Conservation (phyloP, 2,329 filamentous ascomycete species). For the Cladosporium austrohemisphaericum region DNA sequence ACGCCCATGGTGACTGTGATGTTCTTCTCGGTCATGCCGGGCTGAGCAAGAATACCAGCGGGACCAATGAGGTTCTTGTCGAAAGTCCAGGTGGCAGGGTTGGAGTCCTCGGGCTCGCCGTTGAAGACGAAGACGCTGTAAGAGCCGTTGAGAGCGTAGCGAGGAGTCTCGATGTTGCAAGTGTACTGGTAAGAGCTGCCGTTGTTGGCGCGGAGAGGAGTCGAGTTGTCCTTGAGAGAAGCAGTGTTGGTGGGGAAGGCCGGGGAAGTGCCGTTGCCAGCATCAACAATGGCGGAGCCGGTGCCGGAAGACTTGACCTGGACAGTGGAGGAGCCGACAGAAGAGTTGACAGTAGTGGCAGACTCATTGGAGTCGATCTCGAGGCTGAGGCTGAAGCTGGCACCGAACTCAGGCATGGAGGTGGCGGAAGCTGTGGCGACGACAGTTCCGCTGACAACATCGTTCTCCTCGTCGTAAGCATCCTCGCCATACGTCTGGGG, state of each 20-base stretch:
- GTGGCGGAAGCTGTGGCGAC: neutral
- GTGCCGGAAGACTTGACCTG: neutral
- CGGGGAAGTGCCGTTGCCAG: slow-evolving; percentile 8
- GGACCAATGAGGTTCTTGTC: slow-evolving; percentile 58
- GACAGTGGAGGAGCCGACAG: neutral
- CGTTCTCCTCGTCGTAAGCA: slow-evolving; percentile 5
- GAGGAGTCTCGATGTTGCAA: slow-evolving; percentile 60
- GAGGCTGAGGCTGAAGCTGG: slow-evolving; percentile 6
- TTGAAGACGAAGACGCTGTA: slow-evolving; percentile 67
- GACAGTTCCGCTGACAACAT: slow-evolving; percentile 2
- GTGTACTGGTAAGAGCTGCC: slow-evolving; percentile 61
- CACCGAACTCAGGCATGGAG: neutral
- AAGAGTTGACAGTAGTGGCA: neutral
- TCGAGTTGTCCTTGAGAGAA: slow-evolving; percentile 9
- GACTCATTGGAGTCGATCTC: neutral
- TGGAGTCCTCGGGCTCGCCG: slow-evolving; percentile 43
- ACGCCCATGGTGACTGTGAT: slow-evolving; percentile 39
- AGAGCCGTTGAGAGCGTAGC: slow-evolving; percentile 57
- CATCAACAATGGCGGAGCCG: neutral
- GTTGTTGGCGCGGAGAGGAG: slow-evolving; percentile 31
- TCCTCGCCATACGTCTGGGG: slow-evolving; percentile 8
- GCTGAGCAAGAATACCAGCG: slow-evolving; percentile 45
- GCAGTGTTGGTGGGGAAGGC: slow-evolving; percentile 8
- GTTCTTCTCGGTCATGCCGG: slow-evolving; percentile 23
- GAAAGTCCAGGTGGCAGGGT: slow-evolving; percentile 48